These are phyloP conservation scores for Blastocystis sp. DNA, from an alignment of 352 stramenopile species.

Conservation along the genomic window DNA sequence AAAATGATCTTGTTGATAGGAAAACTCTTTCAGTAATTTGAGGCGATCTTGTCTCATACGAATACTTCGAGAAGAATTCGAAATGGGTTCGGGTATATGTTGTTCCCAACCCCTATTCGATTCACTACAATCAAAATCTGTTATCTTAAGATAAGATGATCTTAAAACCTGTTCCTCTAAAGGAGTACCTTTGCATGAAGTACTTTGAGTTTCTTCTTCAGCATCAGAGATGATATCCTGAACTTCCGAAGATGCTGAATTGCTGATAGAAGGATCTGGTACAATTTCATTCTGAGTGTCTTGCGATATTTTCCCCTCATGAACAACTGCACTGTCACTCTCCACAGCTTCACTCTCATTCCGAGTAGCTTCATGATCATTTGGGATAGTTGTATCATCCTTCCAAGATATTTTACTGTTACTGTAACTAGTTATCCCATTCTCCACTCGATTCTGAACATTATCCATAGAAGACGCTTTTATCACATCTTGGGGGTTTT, in stretches of 20 bases:
- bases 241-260: not conserved
- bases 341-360: no score
- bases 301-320: not conserved
- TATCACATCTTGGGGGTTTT: no score
- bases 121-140: slow-evolving; percentile 41
- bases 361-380: no score
- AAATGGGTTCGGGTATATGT: not conserved
- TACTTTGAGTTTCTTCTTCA: not conserved
- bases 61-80: not conserved
- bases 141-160: not conserved
- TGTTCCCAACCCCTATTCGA: slow-evolving; percentile 28
- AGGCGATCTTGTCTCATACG: not conserved
- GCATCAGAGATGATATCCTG: not conserved
- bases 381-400: no score
- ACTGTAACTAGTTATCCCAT: no score
- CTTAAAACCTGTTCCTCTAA: not conserved
- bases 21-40: not conserved
- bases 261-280: not conserved
- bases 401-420: no score
- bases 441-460: no score
- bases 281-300: not conserved
- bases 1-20: slow-evolving; percentile 12
- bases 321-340: not conserved
- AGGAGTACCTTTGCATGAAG: not conserved
- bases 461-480: no score